Evolutionary conservation across 2,329 filamentous ascomycete species (phyloP).

Genomic region (Cercospora sp.): DNA sequence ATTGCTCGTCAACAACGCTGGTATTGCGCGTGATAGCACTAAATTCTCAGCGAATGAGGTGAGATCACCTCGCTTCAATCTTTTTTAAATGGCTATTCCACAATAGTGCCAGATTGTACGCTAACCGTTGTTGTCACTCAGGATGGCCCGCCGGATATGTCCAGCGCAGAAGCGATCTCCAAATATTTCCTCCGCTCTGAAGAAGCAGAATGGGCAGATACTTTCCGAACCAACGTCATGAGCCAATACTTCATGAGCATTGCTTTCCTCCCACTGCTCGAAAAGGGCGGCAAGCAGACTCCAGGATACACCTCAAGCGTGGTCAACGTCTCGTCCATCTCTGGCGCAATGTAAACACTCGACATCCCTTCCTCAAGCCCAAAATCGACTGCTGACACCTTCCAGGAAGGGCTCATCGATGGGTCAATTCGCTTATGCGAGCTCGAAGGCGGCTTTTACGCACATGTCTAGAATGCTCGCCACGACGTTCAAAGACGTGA

Average conservation of each 20-base stretch:
- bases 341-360: conserved; percentile 44
- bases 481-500: conserved; percentile 45
- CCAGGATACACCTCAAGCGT: conserved; percentile 53
- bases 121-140: conserved; percentile 23
- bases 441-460: conserved; percentile 51
- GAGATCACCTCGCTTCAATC: background rate
- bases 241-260: conserved; percentile 56
- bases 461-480: conserved; percentile 51
- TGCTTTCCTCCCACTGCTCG: conserved; percentile 56
- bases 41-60: conserved; percentile 41
- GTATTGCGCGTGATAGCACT: conserved; percentile 55
- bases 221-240: conserved; percentile 54
- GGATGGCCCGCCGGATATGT: conserved; percentile 51
- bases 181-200: conserved; percentile 53
- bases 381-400: background rate
- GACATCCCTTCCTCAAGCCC: background rate
- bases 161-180: conserved; percentile 49
- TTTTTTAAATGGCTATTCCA: conserved; percentile 2
- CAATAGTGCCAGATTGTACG: background rate
- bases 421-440: conserved; percentile 50
- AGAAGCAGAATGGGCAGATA: conserved; percentile 51
- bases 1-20: conserved; percentile 56
- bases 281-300: conserved; percentile 49
- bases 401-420: conserved; percentile 46
- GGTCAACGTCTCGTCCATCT: conserved; percentile 56